A percentile compares a stretch with the other conserved stretches of the same genome.
Evolutionary conservation across 2,329 filamentous ascomycete genomes (phyloP).

Genomic region (Fusarium heterosporum): DNA sequence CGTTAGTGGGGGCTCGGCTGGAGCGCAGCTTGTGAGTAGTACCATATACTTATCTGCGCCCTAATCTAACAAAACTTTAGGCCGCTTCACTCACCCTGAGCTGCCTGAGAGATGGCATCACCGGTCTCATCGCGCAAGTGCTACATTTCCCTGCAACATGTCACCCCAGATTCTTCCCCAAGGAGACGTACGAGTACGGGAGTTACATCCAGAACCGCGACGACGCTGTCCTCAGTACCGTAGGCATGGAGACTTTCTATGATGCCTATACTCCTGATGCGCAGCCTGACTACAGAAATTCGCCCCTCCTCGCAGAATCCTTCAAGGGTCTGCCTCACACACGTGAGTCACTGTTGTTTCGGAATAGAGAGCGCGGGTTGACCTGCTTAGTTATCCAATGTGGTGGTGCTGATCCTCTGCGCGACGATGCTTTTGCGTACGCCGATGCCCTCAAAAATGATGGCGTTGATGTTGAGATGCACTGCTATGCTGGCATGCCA

Average conservation of each 20-base stretch:
- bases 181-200: slow-evolving; percentile 40
- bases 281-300: slow-evolving; percentile 34
- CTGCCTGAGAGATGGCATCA: slow-evolving; percentile 20
- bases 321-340: slow-evolving; percentile 32
- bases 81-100: slow-evolving; percentile 34
- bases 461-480: slow-evolving; percentile 30
- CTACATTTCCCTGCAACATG: slow-evolving; percentile 37
- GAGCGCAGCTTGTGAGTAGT: slow-evolving; percentile 30
- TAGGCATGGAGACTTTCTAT: slow-evolving; percentile 18
- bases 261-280: slow-evolving; percentile 26
- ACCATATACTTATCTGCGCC: rapidly evolving
- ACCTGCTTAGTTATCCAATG: slow-evolving; percentile 33
- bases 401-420: slow-evolving; percentile 33
- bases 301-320: slow-evolving; percentile 37
- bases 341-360: background rate
- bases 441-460: slow-evolving; percentile 29
- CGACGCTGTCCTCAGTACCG: slow-evolving; percentile 12
- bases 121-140: slow-evolving; percentile 40
- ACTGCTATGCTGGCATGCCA: slow-evolving; percentile 38
- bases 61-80: background rate
- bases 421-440: slow-evolving; percentile 41
- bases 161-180: slow-evolving; percentile 43
- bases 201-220: slow-evolving; percentile 41
- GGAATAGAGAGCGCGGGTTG: rapidly evolving
- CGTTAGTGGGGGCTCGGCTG: slow-evolving; percentile 39